These are phyloP conservation scores for Rhizophagus prolifer DNA, from an alignment of 192 early-diverging fungal genomes.

Conservation along the genomic window DNA sequence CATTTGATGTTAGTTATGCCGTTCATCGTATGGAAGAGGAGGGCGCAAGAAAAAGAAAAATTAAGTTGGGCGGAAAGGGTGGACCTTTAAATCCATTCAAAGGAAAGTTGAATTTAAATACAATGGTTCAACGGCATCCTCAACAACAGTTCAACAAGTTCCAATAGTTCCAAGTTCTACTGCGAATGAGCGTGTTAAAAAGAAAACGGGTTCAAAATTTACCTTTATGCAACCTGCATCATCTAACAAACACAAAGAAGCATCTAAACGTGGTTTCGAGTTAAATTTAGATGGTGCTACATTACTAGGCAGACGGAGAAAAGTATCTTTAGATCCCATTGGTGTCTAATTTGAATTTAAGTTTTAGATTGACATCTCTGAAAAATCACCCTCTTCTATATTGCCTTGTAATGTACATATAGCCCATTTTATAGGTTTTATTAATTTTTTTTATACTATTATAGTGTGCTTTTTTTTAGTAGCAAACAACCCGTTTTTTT, in stretches of 20 bases:
- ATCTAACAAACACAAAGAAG: neutral
- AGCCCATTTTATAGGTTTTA: too few species aligned
- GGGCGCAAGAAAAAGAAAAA: conserved; percentile 32
- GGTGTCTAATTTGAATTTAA: neutral
- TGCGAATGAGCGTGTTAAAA: conserved; percentile 19
- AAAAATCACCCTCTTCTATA: too few species aligned
- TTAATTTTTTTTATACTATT: too few species aligned
- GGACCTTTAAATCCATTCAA: conserved; percentile 6
- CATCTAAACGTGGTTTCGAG: conserved; percentile 32
- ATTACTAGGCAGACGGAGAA: conserved; percentile 39
- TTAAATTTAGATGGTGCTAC: conserved; percentile 42
- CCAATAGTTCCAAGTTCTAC: neutral
- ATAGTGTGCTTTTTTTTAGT: too few species aligned
- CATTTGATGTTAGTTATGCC: conserved; percentile 74
- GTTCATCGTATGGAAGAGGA: conserved; percentile 77
- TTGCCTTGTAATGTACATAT: too few species aligned
- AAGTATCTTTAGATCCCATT: conserved; percentile 10
- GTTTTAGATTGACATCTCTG: too few species aligned
- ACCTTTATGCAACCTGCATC: neutral
- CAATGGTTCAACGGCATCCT: neutral
- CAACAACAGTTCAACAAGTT: neutral
- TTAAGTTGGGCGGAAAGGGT: conserved; percentile 9
- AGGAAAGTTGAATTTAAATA: conserved; percentile 5
- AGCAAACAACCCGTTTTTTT: too few species aligned
- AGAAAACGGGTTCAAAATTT: conserved; percentile 1